phyloP scores from a whole-genome alignment of 2,329 filamentous ascomycete genomes.

The Fusarium compactum region DNA sequence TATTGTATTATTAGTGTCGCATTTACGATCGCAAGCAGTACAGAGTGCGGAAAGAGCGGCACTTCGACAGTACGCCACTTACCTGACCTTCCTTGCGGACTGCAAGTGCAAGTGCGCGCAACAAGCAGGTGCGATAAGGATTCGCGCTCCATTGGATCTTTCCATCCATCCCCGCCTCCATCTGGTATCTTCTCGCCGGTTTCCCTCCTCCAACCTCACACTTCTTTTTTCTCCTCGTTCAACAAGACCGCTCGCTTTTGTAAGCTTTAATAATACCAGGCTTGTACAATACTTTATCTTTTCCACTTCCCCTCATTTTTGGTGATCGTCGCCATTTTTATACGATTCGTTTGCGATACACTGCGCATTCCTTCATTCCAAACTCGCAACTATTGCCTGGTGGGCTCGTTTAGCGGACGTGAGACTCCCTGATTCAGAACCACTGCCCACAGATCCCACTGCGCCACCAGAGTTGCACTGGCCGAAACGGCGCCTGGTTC shows the following conservation, averaged over 20 bases:
- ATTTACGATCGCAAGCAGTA: neutral
- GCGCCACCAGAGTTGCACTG: conserved; percentile 34
- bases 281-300: conserved; percentile 13
- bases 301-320: conserved; percentile 7
- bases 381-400: conserved; percentile 10
- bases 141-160: conserved; percentile 29
- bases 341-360: conserved; percentile 6
- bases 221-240: conserved; percentile 15
- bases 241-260: conserved; percentile 13
- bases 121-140: conserved; percentile 32
- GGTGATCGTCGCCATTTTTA: neutral
- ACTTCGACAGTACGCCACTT: conserved; percentile 6
- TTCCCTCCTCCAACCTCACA: conserved; percentile 24
- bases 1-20: conserved; percentile 13
- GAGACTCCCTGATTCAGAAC: conserved; percentile 34
- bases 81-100: neutral
- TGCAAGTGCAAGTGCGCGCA: conserved; percentile 7
- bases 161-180: conserved; percentile 22
- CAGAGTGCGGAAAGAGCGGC: conserved; percentile 28
- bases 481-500: conserved; percentile 18
- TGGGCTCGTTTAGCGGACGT: conserved; percentile 33
- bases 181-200: conserved; percentile 24
- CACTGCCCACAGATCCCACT: conserved; percentile 31
- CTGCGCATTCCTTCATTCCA: conserved; percentile 32
- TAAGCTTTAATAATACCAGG: conserved; percentile 24